Evolutionary conservation across 2,329 filamentous ascomycete genomes (phyloP).

Genomic region (Fusarium illudens): DNA sequence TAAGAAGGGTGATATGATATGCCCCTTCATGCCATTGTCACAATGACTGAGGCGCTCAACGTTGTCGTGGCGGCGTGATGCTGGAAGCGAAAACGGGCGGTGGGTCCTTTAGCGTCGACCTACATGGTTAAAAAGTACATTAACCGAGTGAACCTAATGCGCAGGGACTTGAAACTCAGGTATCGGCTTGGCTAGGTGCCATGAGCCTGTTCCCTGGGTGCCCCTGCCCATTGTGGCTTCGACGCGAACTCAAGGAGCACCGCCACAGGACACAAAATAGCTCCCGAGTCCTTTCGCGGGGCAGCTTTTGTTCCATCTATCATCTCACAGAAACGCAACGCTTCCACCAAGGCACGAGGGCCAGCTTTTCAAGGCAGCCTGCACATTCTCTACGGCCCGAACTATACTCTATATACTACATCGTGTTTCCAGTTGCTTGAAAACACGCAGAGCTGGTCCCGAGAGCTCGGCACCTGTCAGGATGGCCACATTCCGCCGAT

Average conservation of each 20-base stretch:
- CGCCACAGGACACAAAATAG: constrained; percentile 23
- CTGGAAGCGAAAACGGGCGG: constrained; percentile 31
- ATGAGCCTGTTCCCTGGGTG: background rate
- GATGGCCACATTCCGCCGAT: constrained; percentile 75
- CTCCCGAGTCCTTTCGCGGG: constrained; percentile 3
- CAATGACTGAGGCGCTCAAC: constrained; percentile 23
- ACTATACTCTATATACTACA: background rate
- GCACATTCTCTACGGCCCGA: background rate
- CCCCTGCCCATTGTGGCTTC: constrained; percentile 23
- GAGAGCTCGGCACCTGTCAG: background rate
- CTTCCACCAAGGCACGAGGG: background rate
- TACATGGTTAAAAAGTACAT: constrained; percentile 11
- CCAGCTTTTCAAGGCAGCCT: background rate
- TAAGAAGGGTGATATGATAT: constrained; percentile 5
- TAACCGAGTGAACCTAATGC: background rate
- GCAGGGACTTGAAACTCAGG: background rate
- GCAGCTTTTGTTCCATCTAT: background rate
- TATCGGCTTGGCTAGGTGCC: background rate
- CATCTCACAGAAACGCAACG: background rate
- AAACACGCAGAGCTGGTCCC: background rate
- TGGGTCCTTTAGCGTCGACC: constrained; percentile 24
- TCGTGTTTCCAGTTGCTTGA: background rate
- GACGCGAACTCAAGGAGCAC: constrained; percentile 4
- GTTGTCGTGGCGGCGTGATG: constrained; percentile 32
- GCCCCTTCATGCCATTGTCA: constrained; percentile 17